Evolutionary conservation across 345 rosid species (phyloP), one percentile per base, ranked within the genome.

Genomic region (Camelina laxa): DNA sequence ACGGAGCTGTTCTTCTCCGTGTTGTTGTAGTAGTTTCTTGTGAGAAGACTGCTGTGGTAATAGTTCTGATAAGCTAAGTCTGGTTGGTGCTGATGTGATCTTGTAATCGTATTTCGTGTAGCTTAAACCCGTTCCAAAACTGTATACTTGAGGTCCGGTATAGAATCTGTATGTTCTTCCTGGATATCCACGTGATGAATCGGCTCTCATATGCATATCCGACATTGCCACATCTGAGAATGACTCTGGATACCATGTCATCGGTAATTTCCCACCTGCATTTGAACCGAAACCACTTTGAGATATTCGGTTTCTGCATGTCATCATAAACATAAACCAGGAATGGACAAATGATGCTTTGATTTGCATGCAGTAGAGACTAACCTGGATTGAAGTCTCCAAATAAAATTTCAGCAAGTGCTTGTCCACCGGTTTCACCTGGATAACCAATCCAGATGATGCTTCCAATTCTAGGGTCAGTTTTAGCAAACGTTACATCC

Each of bases 361-460:
- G 27, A 8, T 57, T 47, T 56, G 42, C 7, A 5, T 56, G 42
- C 7, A 5, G n/a, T 42, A 30, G 67, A 81, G 67, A 81, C 83
- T 6, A 81, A 91, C 98, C 97, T 82, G 97, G 98, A 86, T 94
- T 94, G 72, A 75, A 82, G 42, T 86, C 88, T 8, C 96, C 97
- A 75, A 90, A 94, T 74, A 94, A 69, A 75, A 87, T 70, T 64
- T 91, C 91, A 24, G 95, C 95, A 5, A 94, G 89, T 22, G 97
- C 97, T 82, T 71, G 83, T 55, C 91, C 86, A 68, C 98, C 98
- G 11, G 95, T 83, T 86, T 94, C 97, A 41, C 97, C 96, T 57
- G 96, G 98, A 74, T 94, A 91, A 14, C 96, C 97, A 63, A 87
- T 87, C 98, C 97, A 94, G 55, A 91, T 60, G 75, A 94, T 90